Conservation (phyloP, 1,139 yeast species). For the Geotrichum restrictum region DNA sequence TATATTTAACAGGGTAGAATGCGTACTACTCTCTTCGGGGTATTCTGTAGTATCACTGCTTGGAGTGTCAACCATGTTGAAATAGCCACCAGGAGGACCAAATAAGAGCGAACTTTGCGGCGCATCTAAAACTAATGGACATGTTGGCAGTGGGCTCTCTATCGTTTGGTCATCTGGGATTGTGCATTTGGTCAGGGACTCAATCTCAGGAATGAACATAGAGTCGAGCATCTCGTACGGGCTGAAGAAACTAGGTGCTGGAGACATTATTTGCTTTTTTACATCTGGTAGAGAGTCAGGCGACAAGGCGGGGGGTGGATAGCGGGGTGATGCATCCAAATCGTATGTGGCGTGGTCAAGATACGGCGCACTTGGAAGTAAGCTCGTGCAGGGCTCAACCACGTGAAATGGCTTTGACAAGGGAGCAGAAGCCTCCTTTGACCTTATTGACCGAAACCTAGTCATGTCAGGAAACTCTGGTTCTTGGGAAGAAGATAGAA, state of each 20-base stretch:
- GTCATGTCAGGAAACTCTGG: slow-evolving; percentile 19
- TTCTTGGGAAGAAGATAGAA: not conserved
- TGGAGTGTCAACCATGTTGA: not conserved
- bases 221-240: slow-evolving; percentile 6
- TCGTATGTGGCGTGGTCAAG: not conserved
- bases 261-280: slow-evolving; percentile 8
- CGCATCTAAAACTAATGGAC: slow-evolving; percentile 11
- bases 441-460: slow-evolving; percentile 15
- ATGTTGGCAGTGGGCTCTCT: not conserved
- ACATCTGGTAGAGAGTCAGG: slow-evolving; percentile 8
- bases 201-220: slow-evolving; percentile 7
- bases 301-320: slow-evolving; percentile 6
- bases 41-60: not conserved
- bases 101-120: not conserved
- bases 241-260: slow-evolving; percentile 2
- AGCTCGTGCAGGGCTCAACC: slow-evolving; percentile 5
- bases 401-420: not conserved
- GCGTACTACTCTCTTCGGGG: slow-evolving; percentile 4
- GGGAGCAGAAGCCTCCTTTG: slow-evolving; percentile 5
- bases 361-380: not conserved
- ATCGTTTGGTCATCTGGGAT: not conserved
- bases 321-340: not conserved
- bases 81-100: slow-evolving; percentile 8
- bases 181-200: slow-evolving; percentile 10
- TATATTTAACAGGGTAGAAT: slow-evolving; percentile 10